Conservation (phyloP, 2,329 filamentous ascomycete genomes). For the Aspergillus oerlinghausenensis region DNA sequence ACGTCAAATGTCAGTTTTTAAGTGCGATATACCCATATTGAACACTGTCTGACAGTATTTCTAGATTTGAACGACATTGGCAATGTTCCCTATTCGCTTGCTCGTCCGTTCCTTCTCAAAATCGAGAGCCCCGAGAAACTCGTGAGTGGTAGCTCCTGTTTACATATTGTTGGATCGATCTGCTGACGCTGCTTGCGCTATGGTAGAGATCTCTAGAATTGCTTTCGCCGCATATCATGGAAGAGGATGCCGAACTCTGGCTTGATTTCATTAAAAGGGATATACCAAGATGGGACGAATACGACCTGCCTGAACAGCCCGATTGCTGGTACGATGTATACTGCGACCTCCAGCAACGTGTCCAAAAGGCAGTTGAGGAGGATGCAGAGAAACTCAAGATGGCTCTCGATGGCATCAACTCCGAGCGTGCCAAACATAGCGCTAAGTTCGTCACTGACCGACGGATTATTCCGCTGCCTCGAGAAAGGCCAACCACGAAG, state of each 20-base stretch:
- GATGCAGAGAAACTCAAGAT: constrained; percentile 57
- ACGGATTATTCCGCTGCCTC: constrained; percentile 24
- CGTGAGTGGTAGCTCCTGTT: constrained; percentile 35
- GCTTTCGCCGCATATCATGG: constrained; percentile 70
- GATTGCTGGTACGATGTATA: constrained; percentile 76
- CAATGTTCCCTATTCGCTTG: constrained; percentile 62
- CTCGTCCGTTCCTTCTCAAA: constrained; percentile 64
- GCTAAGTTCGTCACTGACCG: constrained; percentile 52
- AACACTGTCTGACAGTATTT: not conserved
- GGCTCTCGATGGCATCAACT: constrained; percentile 54
- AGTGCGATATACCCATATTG: not conserved
- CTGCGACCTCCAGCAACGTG: constrained; percentile 59
- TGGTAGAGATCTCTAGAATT: constrained; percentile 58
- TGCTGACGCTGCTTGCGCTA: constrained; percentile 1
- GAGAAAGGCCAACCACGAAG: constrained; percentile 23
- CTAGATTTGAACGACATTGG: constrained; percentile 65
- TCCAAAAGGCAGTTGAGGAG: constrained; percentile 52
- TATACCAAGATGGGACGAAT: constrained; percentile 64
- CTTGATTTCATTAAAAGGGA: constrained; percentile 71
- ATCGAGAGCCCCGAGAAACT: constrained; percentile 72
- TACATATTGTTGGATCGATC: not conserved
- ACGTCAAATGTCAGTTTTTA: constrained; percentile 32
- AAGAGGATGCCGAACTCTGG: constrained; percentile 71
- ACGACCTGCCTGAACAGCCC: constrained; percentile 61
- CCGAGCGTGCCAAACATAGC: constrained; percentile 54